Percentiles rank a stretch among this genome's conserved stretches.
Conservation (phyloP, 306 rosid species). For the Trifolium fragiferum region DNA sequence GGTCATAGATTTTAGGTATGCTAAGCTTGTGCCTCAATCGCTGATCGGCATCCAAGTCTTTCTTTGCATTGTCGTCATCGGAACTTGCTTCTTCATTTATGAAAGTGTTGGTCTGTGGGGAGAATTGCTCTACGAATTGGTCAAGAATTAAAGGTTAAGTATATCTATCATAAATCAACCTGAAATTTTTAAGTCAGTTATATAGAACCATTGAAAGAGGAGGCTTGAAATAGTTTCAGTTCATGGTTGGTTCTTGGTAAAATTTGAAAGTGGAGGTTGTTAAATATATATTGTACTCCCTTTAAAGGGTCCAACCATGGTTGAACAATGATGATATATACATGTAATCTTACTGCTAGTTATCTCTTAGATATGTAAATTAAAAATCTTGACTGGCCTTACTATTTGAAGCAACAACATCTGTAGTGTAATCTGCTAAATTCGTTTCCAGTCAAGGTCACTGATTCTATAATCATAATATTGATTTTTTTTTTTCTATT, state of each 20-base stretch:
- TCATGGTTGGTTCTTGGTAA: constrained; percentile 23
- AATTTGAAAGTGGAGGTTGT: constrained; percentile 31
- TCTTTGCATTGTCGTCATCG: too few relatives aligned
- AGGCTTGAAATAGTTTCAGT: constrained; percentile 28
- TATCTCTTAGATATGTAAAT: too few relatives aligned
- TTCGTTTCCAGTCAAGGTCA: not conserved
- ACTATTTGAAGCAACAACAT: too few relatives aligned
- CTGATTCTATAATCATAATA: constrained; percentile 23
- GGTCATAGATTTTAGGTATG: too few relatives aligned
- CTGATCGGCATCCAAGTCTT: too few relatives aligned
- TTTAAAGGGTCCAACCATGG: constrained; percentile 14
- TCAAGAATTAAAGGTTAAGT: constrained; percentile 17
- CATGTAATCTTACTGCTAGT: constrained; percentile 30
- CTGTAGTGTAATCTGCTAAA: constrained; percentile 4
- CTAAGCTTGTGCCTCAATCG: too few relatives aligned
- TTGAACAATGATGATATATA: not conserved
- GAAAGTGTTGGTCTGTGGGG: constrained; percentile 28
- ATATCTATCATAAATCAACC: constrained; percentile 23
- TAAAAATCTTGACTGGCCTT: too few relatives aligned
- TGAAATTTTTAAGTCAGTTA: not conserved
- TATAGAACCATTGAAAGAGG: constrained; percentile 19
- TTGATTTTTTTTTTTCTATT: not conserved
- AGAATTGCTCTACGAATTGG: constrained; percentile 16
- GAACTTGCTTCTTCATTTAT: too few relatives aligned
- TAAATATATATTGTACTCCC: not conserved